Evolutionary conservation across 2,329 filamentous ascomycete species (phyloP), one percentile per base, ranked within the genome.

Genomic region (Diaporthe sp.): DNA sequence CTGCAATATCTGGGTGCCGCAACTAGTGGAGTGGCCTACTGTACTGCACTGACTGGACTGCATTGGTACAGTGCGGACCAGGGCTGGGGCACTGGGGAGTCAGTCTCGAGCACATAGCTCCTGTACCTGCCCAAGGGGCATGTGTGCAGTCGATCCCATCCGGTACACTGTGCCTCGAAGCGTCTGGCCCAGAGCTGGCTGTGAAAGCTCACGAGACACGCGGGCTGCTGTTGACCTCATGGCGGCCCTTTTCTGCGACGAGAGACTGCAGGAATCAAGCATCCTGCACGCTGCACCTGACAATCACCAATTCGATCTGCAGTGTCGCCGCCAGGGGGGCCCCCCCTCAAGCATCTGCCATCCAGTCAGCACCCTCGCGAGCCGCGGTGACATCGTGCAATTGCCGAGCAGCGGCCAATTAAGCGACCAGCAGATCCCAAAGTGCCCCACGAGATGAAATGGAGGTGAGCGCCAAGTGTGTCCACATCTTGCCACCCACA

Each of bases 371-470:
- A 58, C 22, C 53, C 39, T 57, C 31, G 37, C 71, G 34, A 58
- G 37, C 28, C 39, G 44, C 17, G 44, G 57, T 53, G 49, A 63
- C 57, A 63, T 72, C 31, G 44, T 72, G 44, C 57, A 72, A 53
- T 53, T 72, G 60, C 57, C 58, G 71, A 63, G 71, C 58, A 65
- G 58, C 58, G 47, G 71, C 34, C 58, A 65, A 55, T 55, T 65
- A 63, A 65, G 71, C 71, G 58, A 42, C 71, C 47, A 73, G 58
- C 58, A 73, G 71, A 73, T 73, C 71, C 58, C 10, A 39, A 39
- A 13, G 37, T 39, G 37, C 37, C 37, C 71, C 58, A 65, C 49
- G 58, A 65, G 58, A 60, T 73, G 71, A 73, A 53, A 73, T 73
- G 58, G 58, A 65, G 71, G 60, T 73, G 71, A 63, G 57, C 71